Evolutionary conservation across 2,329 filamentous ascomycete genomes (phyloP).

Genomic region (Fusarium secorum): DNA sequence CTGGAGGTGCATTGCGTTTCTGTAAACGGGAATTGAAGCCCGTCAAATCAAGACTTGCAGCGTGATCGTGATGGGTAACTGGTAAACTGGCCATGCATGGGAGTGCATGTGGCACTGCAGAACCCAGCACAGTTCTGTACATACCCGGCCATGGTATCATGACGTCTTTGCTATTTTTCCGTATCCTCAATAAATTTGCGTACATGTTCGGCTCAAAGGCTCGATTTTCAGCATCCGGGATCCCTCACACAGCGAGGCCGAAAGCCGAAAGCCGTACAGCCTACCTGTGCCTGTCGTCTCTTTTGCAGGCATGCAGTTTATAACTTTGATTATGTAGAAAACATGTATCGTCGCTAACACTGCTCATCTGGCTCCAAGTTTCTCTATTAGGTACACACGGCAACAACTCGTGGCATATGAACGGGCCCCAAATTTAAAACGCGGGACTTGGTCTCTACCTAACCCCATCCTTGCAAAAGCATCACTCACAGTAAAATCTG

Average conservation of each 20-base stretch:
- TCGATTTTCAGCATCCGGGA: neutral
- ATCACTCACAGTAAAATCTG: conserved; percentile 1
- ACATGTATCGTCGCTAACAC: neutral
- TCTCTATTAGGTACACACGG: neutral
- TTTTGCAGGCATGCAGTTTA: neutral
- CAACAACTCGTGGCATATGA: neutral
- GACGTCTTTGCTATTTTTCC: conserved; percentile 25
- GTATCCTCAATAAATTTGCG: neutral
- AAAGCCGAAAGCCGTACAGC: conserved; percentile 49
- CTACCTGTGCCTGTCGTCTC: neutral
- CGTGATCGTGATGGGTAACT: conserved; percentile 27
- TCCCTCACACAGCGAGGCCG: conserved; percentile 53
- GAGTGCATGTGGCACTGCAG: neutral
- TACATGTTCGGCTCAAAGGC: conserved; percentile 40
- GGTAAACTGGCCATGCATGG: conserved; percentile 1
- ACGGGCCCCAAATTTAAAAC: neutral
- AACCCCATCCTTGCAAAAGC: conserved; percentile 5
- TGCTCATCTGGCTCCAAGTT: neutral
- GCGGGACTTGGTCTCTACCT: neutral
- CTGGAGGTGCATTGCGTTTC: neutral
- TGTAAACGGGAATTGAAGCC: neutral
- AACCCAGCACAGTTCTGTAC: neutral
- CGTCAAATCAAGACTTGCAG: conserved; percentile 17
- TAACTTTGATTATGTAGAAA: neutral
- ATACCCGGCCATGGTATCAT: neutral